Evolutionary conservation across 495 filamentous ascomycete species (phyloP), one percentile per base, ranked within the genome.

Genomic region (Beverwykella pulmonaria): DNA sequence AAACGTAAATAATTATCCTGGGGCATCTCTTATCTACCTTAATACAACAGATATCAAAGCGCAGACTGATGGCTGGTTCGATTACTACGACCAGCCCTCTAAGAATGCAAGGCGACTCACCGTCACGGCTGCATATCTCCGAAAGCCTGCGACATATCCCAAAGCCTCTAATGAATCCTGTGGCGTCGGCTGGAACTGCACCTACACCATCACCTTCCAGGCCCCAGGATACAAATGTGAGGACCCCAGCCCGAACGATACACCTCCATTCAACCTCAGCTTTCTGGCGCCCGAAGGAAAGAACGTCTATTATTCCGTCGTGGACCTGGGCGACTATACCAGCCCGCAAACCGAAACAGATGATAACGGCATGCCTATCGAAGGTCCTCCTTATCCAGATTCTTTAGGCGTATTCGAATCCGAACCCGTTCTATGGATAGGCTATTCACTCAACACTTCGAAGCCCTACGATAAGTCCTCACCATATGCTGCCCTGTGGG

Each of bases 211-310:
- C 48, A 50, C 47, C 12, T 79, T 79, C 27, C 20, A 64, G 14
- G 77, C 61, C 5, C 77, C 77, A 1, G 78, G 77, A 39, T 79
- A 79, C 61, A 78, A 76, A 57, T 79, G 77, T 36, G 63, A 70
- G n/a, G 67, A 73, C 22, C 20, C 72, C 6, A 70, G 69, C 26
- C 22, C 27, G 25, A 20, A 23, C 14, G 53, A 41, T 14, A 39
- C 19, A 10, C 56, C 60, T n/a, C 72, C 71, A 22, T 75, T 46
- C 44, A 71, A 62, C 49, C 66, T 50, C 39, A 66, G 65, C 0
- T 41, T 56, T 23, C 58, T 79, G 14, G 76, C 72, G 1, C 76
- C 76, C 0, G 32, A 67, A 50, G 76, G 76, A 26, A 61, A 70
- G 17, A 55, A 46, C 22, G 53, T 78, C 12, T 79, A 76, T 57